phyloP scores from a whole-genome alignment of 208 protist species.

The Leishmania gerbilli region DNA sequence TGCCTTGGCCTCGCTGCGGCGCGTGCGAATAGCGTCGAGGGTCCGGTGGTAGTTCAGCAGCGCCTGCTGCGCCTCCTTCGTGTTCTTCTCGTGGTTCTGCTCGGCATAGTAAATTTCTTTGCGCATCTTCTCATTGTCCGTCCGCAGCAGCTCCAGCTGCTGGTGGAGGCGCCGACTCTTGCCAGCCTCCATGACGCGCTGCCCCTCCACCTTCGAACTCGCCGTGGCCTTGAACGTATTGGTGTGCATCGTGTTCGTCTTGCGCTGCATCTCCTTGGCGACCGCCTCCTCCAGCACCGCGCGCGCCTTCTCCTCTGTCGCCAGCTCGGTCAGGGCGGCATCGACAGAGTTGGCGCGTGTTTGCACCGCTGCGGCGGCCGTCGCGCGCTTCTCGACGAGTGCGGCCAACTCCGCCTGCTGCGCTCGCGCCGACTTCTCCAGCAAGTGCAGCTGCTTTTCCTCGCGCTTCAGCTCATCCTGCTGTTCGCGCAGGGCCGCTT shows the following conservation, averaged over 20 bases:
- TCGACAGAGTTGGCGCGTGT: slow-evolving; percentile 58
- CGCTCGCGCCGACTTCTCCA: slow-evolving; percentile 46
- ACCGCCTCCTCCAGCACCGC: slow-evolving; percentile 62
- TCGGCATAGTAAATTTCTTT: slow-evolving; percentile 94
- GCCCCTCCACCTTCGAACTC: slow-evolving; percentile 56
- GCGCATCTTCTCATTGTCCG: slow-evolving; percentile 89
- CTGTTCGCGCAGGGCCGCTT: slow-evolving; percentile 74
- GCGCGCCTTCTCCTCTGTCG: slow-evolving; percentile 65
- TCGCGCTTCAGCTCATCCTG: slow-evolving; percentile 66
- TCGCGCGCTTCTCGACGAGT: slow-evolving; percentile 52
- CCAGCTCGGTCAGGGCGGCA: slow-evolving; percentile 52
- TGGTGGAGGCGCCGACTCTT: slow-evolving; percentile 90
- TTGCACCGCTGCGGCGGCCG: slow-evolving; percentile 53
- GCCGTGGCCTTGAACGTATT: slow-evolving; percentile 72
- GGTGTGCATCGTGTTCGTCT: slow-evolving; percentile 58
- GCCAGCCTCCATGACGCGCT: slow-evolving; percentile 86
- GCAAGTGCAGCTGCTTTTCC: slow-evolving; percentile 28
- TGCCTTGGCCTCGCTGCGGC: slow-evolving; percentile 76
- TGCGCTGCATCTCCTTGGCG: slow-evolving; percentile 63
- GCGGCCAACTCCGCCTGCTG: slow-evolving; percentile 67
- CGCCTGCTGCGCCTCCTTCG: slow-evolving; percentile 70
- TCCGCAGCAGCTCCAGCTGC: slow-evolving; percentile 86
- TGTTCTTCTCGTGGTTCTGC: slow-evolving; percentile 85
- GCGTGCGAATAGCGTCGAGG: slow-evolving; percentile 92
- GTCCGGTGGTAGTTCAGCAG: slow-evolving; percentile 89